Base-by-base conservation (phyloP, 1,284 basidiomycete species). In the Ustilago nuda region DNA sequence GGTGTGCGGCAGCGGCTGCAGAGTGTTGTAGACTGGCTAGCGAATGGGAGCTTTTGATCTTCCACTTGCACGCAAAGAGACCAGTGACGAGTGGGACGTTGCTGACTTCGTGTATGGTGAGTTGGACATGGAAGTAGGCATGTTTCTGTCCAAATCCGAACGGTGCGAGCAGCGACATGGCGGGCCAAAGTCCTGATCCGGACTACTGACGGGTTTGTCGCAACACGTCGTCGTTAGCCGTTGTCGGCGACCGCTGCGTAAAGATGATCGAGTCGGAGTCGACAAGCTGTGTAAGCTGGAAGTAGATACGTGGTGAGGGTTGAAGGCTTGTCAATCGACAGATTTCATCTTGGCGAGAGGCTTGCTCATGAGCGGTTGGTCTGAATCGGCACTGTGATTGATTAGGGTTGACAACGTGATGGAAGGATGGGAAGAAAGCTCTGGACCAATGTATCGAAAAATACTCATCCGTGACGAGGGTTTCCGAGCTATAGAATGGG, bases 31-130 rank as follows among this genome's bases (percentile, higher is more conserved):
- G 56, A 35, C 61, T 74, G 19, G 69, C 61, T 9, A 81, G 57
- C 17, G 75, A 70, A 61, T 83, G 72, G 1, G 90, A 90, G 74
- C 90, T 88, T 87, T 91, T 92, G 86, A 93, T 89, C 84, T 90
- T 91, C 92, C 92, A 94, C 55, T 89, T 88, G 43, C 92, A 89
- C 15, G 88, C 90, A 81, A 94, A 94, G 79, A 92, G 89, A 71
- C 93, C 93, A 45, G 87, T 87, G 55, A 93, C 90, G 69, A 93
- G 89, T 0, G 93, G 92, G 0, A 94, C 91, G 80, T 91, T 92
- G 48, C 89, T 88, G 35, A 94, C 89, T 78, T 93, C 90, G 84
- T 93, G 92, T 50, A 94, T 89, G 37, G 88, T 88, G 53, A 94
- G 83, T 17, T 88, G 87, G 33, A 91, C 90, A 62, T 90, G 89